A percentile compares a stretch with the other conserved stretches of the same genome.
Evolutionary conservation across 2,329 filamentous ascomycete genomes (phyloP).

Genomic region (Claviceps sp.): DNA sequence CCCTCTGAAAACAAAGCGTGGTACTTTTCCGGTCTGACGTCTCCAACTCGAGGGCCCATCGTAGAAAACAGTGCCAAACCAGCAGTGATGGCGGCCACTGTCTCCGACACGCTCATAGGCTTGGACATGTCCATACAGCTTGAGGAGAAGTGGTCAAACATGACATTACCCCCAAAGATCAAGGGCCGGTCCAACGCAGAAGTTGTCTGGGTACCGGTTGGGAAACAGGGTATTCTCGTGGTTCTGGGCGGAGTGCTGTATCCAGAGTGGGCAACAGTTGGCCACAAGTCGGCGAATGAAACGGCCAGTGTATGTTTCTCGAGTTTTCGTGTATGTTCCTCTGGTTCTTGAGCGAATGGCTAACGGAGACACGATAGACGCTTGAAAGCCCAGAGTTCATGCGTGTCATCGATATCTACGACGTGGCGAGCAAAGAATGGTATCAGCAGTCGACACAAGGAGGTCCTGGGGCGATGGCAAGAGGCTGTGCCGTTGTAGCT

Average conservation of each 20-base stretch:
- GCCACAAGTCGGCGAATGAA: constrained; percentile 15
- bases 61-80: constrained; percentile 21
- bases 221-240: constrained; percentile 60
- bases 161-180: constrained; percentile 34
- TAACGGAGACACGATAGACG: constrained; percentile 26
- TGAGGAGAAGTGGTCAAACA: constrained; percentile 42
- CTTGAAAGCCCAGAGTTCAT: constrained; percentile 58
- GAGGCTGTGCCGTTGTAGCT: constrained; percentile 65
- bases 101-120: constrained; percentile 44
- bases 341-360: neutral
- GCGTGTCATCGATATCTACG: constrained; percentile 61
- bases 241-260: constrained; percentile 62
- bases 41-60: constrained; percentile 36
- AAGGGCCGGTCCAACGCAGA: constrained; percentile 48
- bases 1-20: constrained; percentile 60
- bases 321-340: neutral
- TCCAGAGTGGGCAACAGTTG: constrained; percentile 33
- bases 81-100: constrained; percentile 25
- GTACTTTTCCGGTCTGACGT: constrained; percentile 54
- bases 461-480: constrained; percentile 42
- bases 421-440: constrained; percentile 57
- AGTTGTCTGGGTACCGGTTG: constrained; percentile 65
- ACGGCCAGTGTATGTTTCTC: constrained; percentile 19
- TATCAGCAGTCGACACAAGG: constrained; percentile 52
- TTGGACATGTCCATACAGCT: constrained; percentile 43